Percentiles rank a stretch among this genome's conserved stretches.
Conservation (phyloP, 2,329 filamentous ascomycete species). For the Claviceps sp. region DNA sequence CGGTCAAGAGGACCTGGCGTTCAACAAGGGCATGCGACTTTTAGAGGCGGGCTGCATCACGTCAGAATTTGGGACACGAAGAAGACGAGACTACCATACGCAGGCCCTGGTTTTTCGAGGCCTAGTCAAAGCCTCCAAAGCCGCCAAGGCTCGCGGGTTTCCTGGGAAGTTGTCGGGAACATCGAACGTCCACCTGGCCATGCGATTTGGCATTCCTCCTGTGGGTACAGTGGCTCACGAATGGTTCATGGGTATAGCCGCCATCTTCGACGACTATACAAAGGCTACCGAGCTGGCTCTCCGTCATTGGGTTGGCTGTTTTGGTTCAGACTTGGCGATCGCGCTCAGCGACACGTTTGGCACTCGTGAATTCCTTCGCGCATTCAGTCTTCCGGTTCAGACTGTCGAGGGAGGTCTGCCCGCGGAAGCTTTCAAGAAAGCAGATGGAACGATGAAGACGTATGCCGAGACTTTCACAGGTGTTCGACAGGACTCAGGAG, state of each 20-base stretch:
- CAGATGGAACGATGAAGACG: conserved; percentile 35
- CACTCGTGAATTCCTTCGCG: conserved; percentile 73
- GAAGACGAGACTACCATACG: conserved; percentile 85
- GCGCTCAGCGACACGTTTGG: conserved; percentile 95
- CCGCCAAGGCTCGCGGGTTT: conserved; percentile 50
- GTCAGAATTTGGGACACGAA: conserved; percentile 85
- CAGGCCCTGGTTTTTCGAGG: conserved; percentile 86
- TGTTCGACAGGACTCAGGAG: conserved; percentile 81
- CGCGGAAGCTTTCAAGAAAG: conserved; percentile 27
- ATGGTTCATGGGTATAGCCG: conserved; percentile 98
- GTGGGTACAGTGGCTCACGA: conserved; percentile 89
- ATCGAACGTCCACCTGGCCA: conserved; percentile 93
- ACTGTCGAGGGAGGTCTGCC: conserved; percentile 28
- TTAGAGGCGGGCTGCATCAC: conserved; percentile 75
- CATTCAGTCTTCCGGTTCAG: conserved; percentile 57
- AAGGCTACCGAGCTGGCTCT: conserved; percentile 74
- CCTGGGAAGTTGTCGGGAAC: conserved; percentile 71
- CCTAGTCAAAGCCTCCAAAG: conserved; percentile 63
- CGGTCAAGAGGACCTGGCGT: conserved; percentile 75
- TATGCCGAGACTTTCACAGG: conserved; percentile 77
- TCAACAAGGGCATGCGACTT: conserved; percentile 63
- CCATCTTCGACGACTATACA: conserved; percentile 75
- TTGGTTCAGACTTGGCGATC: conserved; percentile 73
- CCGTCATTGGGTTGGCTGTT: conserved; percentile 80
- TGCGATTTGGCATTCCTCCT: conserved; percentile 74